These are phyloP conservation scores for Podospora pseudopauciseta DNA, from an alignment of 495 filamentous ascomycete species.

Conservation along the genomic window DNA sequence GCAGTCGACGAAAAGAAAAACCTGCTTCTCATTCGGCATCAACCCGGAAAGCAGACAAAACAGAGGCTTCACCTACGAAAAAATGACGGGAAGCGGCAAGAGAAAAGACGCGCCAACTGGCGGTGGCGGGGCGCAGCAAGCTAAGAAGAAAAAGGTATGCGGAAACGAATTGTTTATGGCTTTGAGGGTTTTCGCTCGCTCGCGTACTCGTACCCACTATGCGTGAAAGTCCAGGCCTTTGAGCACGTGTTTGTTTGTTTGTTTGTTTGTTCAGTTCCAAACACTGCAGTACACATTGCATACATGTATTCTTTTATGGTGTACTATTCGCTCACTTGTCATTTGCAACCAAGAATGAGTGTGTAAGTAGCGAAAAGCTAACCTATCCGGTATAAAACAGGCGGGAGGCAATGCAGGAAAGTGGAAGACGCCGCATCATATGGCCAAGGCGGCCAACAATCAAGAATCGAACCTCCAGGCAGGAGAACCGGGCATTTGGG, in stretches of 20 bases:
- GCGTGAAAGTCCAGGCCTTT: not conserved
- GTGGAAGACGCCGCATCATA: constrained; percentile 54
- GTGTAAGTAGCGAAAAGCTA: not conserved
- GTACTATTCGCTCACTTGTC: not conserved
- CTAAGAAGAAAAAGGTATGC: constrained; percentile 36
- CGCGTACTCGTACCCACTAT: not conserved
- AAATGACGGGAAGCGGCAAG: constrained; percentile 26
- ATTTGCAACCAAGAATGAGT: not conserved
- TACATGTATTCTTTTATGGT: not conserved
- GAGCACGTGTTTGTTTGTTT: no score
- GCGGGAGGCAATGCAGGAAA: constrained; percentile 46
- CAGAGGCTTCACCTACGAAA: not conserved
- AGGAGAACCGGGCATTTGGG: constrained; percentile 84
- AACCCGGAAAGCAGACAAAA: not conserved
- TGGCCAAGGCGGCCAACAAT: constrained; percentile 37
- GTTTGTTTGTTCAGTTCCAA: no score
- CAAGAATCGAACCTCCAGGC: constrained; percentile 52
- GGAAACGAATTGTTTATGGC: not conserved
- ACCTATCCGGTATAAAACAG: constrained; percentile 27
- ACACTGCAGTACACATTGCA: no score
- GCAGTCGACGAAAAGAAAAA: not conserved
- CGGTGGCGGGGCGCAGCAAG: constrained; percentile 13
- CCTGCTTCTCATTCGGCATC: not conserved
- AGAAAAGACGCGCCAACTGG: constrained; percentile 27
- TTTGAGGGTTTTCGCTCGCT: not conserved